A percentile compares a stretch with the other conserved stretches of the same genome.
Evolutionary conservation across 164 flowering plant genomes (phyloP).

Genomic region (Piper betle): DNA sequence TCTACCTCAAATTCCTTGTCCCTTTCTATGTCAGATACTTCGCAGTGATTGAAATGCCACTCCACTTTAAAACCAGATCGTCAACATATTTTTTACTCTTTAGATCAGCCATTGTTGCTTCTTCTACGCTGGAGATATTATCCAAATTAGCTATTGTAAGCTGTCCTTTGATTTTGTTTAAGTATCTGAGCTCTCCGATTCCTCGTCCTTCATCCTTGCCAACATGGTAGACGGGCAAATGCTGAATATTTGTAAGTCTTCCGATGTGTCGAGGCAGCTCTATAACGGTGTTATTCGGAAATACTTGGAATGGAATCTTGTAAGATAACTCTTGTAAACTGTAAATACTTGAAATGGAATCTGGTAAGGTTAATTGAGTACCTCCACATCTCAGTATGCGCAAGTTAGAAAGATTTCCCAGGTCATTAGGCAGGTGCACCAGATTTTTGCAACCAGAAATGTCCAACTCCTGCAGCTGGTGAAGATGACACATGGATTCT

Average conservation of each 20-base stretch:
- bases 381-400: not conserved
- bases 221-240: slow-evolving; percentile 6
- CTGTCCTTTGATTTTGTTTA: slow-evolving; percentile 8
- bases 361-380: too few species aligned
- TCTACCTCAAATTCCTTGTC: not conserved
- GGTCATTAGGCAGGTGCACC: too few species aligned
- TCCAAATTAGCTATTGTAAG: slow-evolving; percentile 13
- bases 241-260: slow-evolving; percentile 12
- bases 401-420: too few species aligned
- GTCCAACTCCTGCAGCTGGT: too few species aligned
- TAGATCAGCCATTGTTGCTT: slow-evolving; percentile 13
- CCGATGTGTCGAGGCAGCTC: slow-evolving; percentile 12
- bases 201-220: slow-evolving; percentile 5
- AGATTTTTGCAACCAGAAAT: too few species aligned
- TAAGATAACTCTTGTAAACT: slow-evolving; percentile 2
- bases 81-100: slow-evolving; percentile 8
- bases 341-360: too few species aligned
- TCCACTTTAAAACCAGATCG: slow-evolving; percentile 15
- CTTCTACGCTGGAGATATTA: slow-evolving; percentile 1
- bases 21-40: too few species aligned
- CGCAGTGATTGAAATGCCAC: too few species aligned
- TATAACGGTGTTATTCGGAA: too few species aligned
- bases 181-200: slow-evolving; percentile 10
- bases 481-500: too few species aligned
- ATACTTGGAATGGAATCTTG: too few species aligned